Percentiles rank a stretch among this genome's conserved stretches.
phyloP scores from a whole-genome alignment of 2,329 filamentous ascomycete genomes.

The Scytalidium lignicola region DNA sequence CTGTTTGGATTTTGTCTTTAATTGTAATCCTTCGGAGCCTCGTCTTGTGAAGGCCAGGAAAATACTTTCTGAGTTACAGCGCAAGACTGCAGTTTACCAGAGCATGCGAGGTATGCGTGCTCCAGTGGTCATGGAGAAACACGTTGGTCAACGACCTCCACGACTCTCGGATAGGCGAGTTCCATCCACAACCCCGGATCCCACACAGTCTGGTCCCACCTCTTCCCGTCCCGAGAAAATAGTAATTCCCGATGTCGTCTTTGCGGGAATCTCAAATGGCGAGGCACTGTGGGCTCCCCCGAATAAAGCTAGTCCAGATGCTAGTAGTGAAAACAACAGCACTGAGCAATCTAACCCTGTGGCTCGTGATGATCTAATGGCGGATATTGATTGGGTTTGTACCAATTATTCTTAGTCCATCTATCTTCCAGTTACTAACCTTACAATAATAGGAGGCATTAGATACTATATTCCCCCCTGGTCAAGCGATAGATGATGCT shows the following conservation, averaged over 20 bases:
- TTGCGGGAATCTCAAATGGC: conserved; percentile 42
- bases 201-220: background rate
- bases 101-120: conserved; percentile 53
- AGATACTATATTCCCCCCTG: conserved; percentile 26
- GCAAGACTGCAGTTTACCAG: conserved; percentile 55
- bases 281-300: conserved; percentile 40
- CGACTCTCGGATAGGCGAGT: conserved; percentile 9
- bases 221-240: background rate
- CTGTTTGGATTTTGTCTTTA: conserved; percentile 68
- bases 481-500: conserved; percentile 4
- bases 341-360: conserved; percentile 7
- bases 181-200: conserved; percentile 1
- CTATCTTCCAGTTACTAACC: background rate
- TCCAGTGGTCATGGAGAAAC: conserved; percentile 32
- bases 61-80: conserved; percentile 57
- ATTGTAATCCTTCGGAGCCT: conserved; percentile 46
- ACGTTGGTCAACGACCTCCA: conserved; percentile 17
- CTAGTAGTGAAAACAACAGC: conserved; percentile 38
- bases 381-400: conserved; percentile 64
- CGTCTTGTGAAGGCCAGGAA: conserved; percentile 53
- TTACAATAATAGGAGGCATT: conserved; percentile 20
- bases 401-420: conserved; percentile 1
- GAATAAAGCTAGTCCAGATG: conserved; percentile 36
- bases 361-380: conserved; percentile 32
- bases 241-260: conserved; percentile 26